Base-by-base conservation (phyloP, 139 green algal species). In the Volvox reticuliferus region DNA sequence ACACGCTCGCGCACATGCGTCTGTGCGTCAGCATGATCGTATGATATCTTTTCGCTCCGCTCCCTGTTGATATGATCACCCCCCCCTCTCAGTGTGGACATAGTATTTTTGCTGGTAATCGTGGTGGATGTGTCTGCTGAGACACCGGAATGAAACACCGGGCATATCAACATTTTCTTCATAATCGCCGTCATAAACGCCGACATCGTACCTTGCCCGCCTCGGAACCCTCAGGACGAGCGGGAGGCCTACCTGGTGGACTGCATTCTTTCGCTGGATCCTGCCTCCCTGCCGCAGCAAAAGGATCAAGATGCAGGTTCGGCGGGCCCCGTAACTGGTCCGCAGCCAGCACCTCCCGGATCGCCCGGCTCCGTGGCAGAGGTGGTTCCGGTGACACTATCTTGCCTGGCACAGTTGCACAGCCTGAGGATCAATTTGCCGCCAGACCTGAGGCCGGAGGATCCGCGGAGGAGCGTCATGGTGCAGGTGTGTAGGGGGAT, bases 371-470 rank as follows among this genome's bases (percentile, higher is more conserved):
- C 88, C 37, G 95, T 96, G 88, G 95, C 97, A 93, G 86, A 97
- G 68, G 95, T 99, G 67, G 83, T 99, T 9, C 97, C 97, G 2
- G 95, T 98, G 65, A 87, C 93, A 24, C 94, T 99, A 69, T 67
- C 89, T 1, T 88, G 98, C 30, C 30, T 99, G 55, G 75, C 71
- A 13, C 89, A 77, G 44, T 92, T 99, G 20, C 95, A 93, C 77
- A 93, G 92, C 3, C 93, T 99, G 73, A 92, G 97, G 63, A 93
- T 99, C 33, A 82, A 30, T n/a, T 89, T 99, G 33, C 98, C 98
- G 9, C 62, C 82, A 14, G 97, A 99, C 88, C 93, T 99, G 84
- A 85, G 95, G 26, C 86, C 95, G 0, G 26, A 90, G 18, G 95
- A 97, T 32, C 77, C 94, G 0, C 92, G 96, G 12, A 88, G 92